phyloP scores from a whole-genome alignment of 371 early-diverging fungal genomes.

The Mortierella sp. region DNA sequence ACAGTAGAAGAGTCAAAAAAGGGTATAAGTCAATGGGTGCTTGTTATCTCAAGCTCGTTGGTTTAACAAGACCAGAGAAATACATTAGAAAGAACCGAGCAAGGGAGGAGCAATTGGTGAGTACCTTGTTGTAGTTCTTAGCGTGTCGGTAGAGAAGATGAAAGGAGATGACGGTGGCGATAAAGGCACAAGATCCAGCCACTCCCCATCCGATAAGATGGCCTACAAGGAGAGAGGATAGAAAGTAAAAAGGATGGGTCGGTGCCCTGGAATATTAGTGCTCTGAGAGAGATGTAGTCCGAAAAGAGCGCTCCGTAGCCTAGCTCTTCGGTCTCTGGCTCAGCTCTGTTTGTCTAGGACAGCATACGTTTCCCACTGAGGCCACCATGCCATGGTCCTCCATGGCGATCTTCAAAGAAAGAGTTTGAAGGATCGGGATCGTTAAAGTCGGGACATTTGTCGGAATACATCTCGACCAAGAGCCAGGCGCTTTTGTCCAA shows the following conservation, averaged over 20 bases:
- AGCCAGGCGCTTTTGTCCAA: too few relatives aligned
- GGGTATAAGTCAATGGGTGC: not conserved
- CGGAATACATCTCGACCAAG: not conserved
- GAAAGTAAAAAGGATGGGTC: too few relatives aligned
- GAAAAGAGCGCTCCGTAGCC: too few relatives aligned
- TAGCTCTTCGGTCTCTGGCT: too few relatives aligned
- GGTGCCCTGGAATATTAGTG: too few relatives aligned
- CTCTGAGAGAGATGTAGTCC: too few relatives aligned
- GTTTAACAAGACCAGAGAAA: not conserved
- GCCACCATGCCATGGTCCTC: not conserved
- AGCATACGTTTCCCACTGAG: constrained; percentile 8
- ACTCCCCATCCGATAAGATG: constrained; percentile 8
- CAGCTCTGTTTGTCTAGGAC: too few relatives aligned
- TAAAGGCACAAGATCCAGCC: not conserved
- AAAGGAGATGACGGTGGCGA: constrained; percentile 3
- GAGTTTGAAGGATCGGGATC: constrained; percentile 2
- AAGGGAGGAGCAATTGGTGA: not conserved
- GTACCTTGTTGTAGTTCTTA: constrained; percentile 9
- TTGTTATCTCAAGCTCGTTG: not conserved
- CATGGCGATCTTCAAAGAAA: not conserved
- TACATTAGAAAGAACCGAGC: too few relatives aligned
- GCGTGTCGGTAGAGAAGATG: constrained; percentile 2
- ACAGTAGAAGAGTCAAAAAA: not conserved
- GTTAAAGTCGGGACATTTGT: constrained; percentile 9
- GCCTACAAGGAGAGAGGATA: not conserved